phyloP scores from a whole-genome alignment of 2,329 filamentous ascomycete species.

The Hymenoscyphus occultus region DNA sequence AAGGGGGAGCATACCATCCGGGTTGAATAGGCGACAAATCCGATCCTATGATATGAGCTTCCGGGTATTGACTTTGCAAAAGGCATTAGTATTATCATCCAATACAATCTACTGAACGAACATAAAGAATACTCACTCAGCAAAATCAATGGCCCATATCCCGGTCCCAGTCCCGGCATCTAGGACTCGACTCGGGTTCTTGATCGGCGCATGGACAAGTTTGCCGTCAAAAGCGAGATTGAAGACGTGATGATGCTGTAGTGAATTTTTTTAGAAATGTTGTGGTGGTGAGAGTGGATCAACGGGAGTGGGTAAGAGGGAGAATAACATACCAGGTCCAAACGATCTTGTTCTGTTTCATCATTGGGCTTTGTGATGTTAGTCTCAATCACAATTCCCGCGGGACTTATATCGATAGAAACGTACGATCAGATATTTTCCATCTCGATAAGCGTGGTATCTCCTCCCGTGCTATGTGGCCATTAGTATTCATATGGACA shows the following conservation, averaged over 20 bases:
- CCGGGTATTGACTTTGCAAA: conserved; percentile 22
- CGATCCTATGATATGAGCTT: conserved; percentile 26
- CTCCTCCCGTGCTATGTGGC: conserved; percentile 22
- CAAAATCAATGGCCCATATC: conserved; percentile 26
- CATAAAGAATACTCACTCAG: conserved; percentile 12
- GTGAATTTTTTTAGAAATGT: conserved; percentile 14
- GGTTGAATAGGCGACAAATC: conserved; percentile 33
- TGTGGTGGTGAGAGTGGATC: not conserved
- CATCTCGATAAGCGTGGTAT: conserved; percentile 27
- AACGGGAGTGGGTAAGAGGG: too few relatives aligned
- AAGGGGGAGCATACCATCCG: conserved; percentile 19
- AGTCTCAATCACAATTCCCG: not conserved
- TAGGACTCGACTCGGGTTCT: conserved; percentile 29
- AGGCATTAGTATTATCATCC: not conserved
- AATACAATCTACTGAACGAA: too few relatives aligned
- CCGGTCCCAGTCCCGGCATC: conserved; percentile 26
- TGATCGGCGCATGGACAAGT: conserved; percentile 28
- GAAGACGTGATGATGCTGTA: conserved; percentile 29
- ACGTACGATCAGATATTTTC: conserved; percentile 25
- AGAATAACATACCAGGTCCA: conserved; percentile 20
- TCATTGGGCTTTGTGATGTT: conserved; percentile 27
- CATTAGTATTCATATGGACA: not conserved
- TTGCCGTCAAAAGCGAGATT: conserved; percentile 26
- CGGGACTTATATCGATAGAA: not conserved
- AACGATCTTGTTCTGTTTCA: conserved; percentile 31